These are phyloP conservation scores for Podaxis rugospora DNA, from an alignment of 768 basidiomycete species.

Conservation along the genomic window DNA sequence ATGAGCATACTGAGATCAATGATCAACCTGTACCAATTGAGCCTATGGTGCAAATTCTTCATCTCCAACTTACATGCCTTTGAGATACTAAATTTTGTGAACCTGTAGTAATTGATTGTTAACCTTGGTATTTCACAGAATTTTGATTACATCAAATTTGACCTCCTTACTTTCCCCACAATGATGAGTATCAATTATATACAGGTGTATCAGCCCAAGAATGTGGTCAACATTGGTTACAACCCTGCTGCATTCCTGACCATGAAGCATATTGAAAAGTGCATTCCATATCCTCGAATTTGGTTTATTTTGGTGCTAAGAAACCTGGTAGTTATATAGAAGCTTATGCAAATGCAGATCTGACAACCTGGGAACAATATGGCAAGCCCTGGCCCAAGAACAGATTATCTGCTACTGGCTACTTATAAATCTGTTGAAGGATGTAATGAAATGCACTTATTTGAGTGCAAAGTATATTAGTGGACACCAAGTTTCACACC, in stretches of 20 bases:
- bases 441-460: too few relatives aligned
- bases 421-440: not conserved
- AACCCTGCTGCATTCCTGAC: conserved; percentile 71
- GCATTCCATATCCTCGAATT: conserved; percentile 17
- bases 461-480: too few relatives aligned
- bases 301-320: not conserved
- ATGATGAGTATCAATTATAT: conserved; percentile 76
- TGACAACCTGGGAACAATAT: conserved; percentile 41
- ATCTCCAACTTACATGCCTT: not conserved
- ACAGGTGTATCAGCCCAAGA: conserved; percentile 59
- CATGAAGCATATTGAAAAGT: conserved; percentile 63
- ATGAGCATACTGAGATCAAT: conserved; percentile 45
- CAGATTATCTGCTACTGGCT: conserved; percentile 18
- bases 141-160: conserved; percentile 59
- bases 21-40: conserved; percentile 56
- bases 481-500: too few relatives aligned
- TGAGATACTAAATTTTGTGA: not conserved
- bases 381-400: conserved; percentile 57
- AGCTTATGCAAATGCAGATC: conserved; percentile 59
- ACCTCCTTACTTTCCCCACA: conserved; percentile 44
- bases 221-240: too few relatives aligned
- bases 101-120: conserved; percentile 52
- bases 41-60: conserved; percentile 48
- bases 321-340: conserved; percentile 43
- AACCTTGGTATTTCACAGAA: conserved; percentile 64